Percentiles rank a stretch among this genome's conserved stretches.
Evolutionary conservation across 768 basidiomycete genomes (phyloP).

Genomic region (Pholiota conissans): DNA sequence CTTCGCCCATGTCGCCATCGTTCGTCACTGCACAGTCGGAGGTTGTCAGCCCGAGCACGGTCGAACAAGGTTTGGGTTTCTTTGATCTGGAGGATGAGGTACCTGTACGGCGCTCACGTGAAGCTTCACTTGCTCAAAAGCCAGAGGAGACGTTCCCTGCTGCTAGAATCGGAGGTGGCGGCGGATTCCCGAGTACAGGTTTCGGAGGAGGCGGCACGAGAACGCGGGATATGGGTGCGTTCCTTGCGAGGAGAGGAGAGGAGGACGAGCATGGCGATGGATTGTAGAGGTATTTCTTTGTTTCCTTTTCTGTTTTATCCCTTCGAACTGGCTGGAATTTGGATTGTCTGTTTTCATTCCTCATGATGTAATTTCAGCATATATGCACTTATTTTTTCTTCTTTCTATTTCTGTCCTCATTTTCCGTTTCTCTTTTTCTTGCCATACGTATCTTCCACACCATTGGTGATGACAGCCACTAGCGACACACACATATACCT

Average conservation of each 20-base stretch:
- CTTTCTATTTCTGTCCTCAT: no score
- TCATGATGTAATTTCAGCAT: no score
- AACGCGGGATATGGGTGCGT: conserved; percentile 20
- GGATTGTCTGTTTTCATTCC: not conserved
- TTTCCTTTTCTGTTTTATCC: not conserved
- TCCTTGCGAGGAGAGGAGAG: conserved; percentile 20
- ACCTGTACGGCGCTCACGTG: not conserved
- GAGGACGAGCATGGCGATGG: conserved; percentile 10
- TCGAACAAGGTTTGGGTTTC: conserved; percentile 30
- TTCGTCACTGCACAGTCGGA: conserved; percentile 18
- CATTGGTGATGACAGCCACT: no score
- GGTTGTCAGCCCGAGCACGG: conserved; percentile 29
- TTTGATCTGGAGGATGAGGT: conserved; percentile 35
- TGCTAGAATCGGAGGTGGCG: conserved; percentile 10
- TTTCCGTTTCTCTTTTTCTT: no score
- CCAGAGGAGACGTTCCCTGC: conserved; percentile 6
- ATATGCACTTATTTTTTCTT: no score
- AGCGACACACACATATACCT: no score
- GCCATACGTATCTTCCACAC: no score
- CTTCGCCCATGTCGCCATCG: conserved; percentile 39
- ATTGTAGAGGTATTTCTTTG: not conserved
- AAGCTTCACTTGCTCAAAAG: not conserved
- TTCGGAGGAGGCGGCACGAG: conserved; percentile 13
- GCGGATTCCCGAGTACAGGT: conserved; percentile 12
- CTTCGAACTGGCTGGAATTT: not conserved